Percentiles rank a stretch among this genome's conserved stretches.
phyloP scores from a whole-genome alignment of 805 yeast genomes.

The Kodamaea neixiangensis region DNA sequence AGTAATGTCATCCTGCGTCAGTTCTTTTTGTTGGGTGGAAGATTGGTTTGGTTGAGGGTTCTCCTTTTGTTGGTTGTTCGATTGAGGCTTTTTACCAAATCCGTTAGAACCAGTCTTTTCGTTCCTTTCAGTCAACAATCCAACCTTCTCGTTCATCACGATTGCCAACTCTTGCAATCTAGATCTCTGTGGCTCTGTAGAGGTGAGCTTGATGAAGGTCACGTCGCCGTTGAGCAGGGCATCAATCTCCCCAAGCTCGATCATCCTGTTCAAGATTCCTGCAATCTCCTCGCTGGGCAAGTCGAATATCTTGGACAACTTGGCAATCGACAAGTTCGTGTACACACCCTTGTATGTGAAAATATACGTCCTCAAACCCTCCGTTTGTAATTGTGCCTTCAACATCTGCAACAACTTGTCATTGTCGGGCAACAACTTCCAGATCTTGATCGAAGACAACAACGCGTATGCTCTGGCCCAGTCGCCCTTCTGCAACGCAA shows the following conservation, averaged over 20 bases:
- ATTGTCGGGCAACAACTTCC: conserved; percentile 77
- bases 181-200: conserved; percentile 76
- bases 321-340: conserved; percentile 68
- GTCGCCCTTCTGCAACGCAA: conserved; percentile 82
- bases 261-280: conserved; percentile 71
- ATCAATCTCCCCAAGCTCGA: conserved; percentile 72
- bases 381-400: conserved; percentile 76
- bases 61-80: conserved; percentile 21
- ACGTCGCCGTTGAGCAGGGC: conserved; percentile 74
- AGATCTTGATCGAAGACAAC: conserved; percentile 75
- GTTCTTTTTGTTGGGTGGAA: conserved; percentile 32
- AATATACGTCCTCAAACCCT: conserved; percentile 90
- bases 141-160: conserved; percentile 78
- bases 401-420: conserved; percentile 71
- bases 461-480: conserved; percentile 79
- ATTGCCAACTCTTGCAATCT: conserved; percentile 87
- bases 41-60: conserved; percentile 33
- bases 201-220: conserved; percentile 58
- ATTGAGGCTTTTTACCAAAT: conserved; percentile 46
- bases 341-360: conserved; percentile 80
- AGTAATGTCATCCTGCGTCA: conserved; percentile 38
- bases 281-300: conserved; percentile 56
- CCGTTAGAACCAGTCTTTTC: conserved; percentile 83
- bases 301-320: conserved; percentile 67
- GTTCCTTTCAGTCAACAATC: conserved; percentile 76